These are phyloP conservation scores for Immersiella caudata DNA, from an alignment of 495 filamentous ascomycete genomes.

Conservation along the genomic window DNA sequence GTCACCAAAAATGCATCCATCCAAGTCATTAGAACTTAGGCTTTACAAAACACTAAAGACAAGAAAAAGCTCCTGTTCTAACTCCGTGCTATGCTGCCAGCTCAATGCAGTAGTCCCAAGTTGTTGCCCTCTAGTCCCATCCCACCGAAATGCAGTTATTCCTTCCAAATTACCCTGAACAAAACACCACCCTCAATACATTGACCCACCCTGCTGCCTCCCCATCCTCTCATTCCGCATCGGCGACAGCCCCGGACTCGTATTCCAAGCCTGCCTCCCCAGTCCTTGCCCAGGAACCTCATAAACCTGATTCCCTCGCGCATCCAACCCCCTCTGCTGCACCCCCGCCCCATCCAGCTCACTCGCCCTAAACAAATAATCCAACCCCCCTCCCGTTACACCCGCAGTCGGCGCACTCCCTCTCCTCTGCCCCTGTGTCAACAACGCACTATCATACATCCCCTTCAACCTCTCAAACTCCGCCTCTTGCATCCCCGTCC, in stretches of 20 bases:
- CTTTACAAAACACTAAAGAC: too few relatives aligned
- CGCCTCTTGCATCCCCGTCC: neutral
- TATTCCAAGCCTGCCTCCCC: neutral
- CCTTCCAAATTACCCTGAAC: neutral
- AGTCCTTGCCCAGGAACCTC: neutral
- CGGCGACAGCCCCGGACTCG: neutral
- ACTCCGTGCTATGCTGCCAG: too few relatives aligned
- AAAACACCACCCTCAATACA: neutral
- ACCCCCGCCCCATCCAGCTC: constrained; percentile 5
- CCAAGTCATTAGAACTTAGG: too few relatives aligned
- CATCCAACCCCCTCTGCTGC: neutral
- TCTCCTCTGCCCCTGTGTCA: neutral
- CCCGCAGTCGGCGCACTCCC: neutral
- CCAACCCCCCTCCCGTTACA: neutral
- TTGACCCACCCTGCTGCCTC: neutral
- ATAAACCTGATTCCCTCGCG: neutral
- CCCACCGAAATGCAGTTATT: too few relatives aligned
- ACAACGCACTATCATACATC: constrained; percentile 8
- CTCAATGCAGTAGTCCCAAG: too few relatives aligned
- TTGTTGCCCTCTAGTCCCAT: too few relatives aligned
- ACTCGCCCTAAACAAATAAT: neutral
- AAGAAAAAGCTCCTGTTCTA: too few relatives aligned
- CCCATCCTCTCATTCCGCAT: neutral
- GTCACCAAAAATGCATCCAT: too few relatives aligned
- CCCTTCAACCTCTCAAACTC: neutral